Base-by-base conservation (phyloP, 106 monocot genomes). In the Posidonia australis region DNA sequence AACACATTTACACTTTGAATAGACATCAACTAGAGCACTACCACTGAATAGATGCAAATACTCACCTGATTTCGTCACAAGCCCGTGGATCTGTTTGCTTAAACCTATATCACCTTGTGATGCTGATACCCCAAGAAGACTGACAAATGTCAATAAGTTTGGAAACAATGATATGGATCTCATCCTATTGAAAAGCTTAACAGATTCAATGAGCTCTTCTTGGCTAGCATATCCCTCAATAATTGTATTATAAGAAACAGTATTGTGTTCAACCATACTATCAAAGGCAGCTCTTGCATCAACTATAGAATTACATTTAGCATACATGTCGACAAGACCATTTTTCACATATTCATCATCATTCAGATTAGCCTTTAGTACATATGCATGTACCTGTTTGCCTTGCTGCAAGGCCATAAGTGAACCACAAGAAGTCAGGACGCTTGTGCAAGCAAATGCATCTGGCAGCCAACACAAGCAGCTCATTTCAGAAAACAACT, bases 211-310 rank as follows among this genome's bases (percentile, higher is more conserved):
- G 28, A 86, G 63, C 23, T 82, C 63, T 17, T 70, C 78, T 10
- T 81, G 71, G 13, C 60, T 73, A 29, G 88, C 78, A 76, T 81
- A 82, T 6, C 89, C 89, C 81, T 93, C 89, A 30, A 93, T 86
- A 83, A 93, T 89, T 1, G 89, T 76, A 77, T 93, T 93, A 66
- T 79, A 93, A 44, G 89, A 81, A 65, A 93, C 59, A n/a, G 72
- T 69, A 74, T 86, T 76, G 21, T 81, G 71, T 28, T 66, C 58
- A 13, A 43, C 46, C 53, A 86, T 77, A 57, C 42, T 44, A 66
- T 83, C 72, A 60, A 93, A 89, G 25, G 75, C 53, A 51, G 54
- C 14, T 65, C 77, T 83, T 17, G 93, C 93, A 54, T 84, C 80
- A 29, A 12, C 27, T 49, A 89, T 62, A 23, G 76, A 72, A 54